phyloP scores from a whole-genome alignment of 805 yeast species.

The Candida loeiensis region DNA sequence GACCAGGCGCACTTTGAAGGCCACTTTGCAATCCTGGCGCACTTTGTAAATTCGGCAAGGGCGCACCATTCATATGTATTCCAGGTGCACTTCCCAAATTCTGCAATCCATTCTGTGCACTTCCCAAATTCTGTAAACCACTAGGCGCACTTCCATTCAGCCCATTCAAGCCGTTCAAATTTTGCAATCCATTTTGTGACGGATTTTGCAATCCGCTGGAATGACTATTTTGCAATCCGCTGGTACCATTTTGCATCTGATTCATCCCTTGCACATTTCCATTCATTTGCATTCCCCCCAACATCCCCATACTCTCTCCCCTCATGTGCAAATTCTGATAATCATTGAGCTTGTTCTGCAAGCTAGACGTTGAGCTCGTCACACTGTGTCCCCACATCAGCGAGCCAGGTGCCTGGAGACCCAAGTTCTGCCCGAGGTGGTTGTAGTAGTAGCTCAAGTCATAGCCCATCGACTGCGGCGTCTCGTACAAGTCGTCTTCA shows the following conservation, averaged over 20 bases:
- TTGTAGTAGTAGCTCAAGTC: not conserved
- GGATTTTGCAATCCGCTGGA: not conserved
- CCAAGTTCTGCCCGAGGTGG: not conserved
- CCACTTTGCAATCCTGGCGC: too few relatives aligned
- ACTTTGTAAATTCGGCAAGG: too few relatives aligned
- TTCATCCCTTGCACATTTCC: not conserved
- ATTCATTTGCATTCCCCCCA: not conserved
- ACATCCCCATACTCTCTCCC: not conserved
- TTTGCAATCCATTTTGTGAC: too few relatives aligned
- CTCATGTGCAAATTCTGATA: not conserved
- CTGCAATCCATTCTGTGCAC: too few relatives aligned
- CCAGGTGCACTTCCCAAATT: too few relatives aligned
- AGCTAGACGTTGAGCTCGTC: not conserved
- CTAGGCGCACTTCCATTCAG: not conserved
- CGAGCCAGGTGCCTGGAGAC: not conserved
- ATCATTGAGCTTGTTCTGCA: not conserved
- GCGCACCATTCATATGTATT: too few relatives aligned
- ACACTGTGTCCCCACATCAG: constrained; percentile 2
- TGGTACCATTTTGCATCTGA: not conserved
- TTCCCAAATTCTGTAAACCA: too few relatives aligned
- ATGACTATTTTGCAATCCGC: not conserved
- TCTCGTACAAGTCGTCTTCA: constrained; percentile 1
- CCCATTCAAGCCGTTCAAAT: too few relatives aligned
- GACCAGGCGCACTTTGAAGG: too few relatives aligned
- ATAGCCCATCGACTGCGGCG: constrained; percentile 1